phyloP scores from a whole-genome alignment of 2,329 filamentous ascomycete genomes.

The Claviceps pazoutovae region DNA sequence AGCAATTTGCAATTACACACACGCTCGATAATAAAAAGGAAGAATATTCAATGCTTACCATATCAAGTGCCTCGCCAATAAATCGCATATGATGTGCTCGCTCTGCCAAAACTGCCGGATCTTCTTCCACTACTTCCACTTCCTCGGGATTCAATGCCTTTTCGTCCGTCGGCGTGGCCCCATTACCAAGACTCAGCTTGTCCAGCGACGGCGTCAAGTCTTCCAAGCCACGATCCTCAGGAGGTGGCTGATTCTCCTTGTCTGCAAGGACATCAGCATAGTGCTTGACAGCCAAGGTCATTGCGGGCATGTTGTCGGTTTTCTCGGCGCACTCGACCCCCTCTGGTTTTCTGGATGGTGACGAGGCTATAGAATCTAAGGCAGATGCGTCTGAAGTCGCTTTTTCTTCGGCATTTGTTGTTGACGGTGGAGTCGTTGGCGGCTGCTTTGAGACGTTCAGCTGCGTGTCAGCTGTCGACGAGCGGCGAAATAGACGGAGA shows the following conservation, averaged over 20 bases:
- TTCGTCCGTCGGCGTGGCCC: neutral
- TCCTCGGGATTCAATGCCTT: neutral
- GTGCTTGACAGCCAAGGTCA: slow-evolving; percentile 7
- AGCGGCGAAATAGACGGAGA: slow-evolving; percentile 18
- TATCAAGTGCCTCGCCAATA: slow-evolving; percentile 74
- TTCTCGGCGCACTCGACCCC: no score
- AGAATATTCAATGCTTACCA: slow-evolving; percentile 46
- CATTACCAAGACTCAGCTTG: slow-evolving; percentile 9
- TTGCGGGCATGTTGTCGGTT: neutral
- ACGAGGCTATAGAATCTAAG: slow-evolving; percentile 2
- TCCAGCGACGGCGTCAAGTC: slow-evolving; percentile 8
- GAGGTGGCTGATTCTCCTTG: slow-evolving; percentile 19
- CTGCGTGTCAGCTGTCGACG: slow-evolving; percentile 12
- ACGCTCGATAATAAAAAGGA: neutral
- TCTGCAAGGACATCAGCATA: slow-evolving; percentile 5
- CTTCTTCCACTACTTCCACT: slow-evolving; percentile 2
- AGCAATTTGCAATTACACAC: neutral
- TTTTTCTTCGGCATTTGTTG: slow-evolving; percentile 3
- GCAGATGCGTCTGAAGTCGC: slow-evolving; percentile 2
- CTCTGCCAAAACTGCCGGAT: slow-evolving; percentile 19
- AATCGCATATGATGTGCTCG: slow-evolving; percentile 35
- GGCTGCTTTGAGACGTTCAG: neutral
- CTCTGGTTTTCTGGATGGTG: neutral
- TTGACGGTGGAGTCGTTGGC: neutral
- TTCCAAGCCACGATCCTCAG: neutral